Evolutionary conservation across 805 yeast genomes (phyloP), one percentile per base, ranked within the genome.

Genomic region (Kazachstania martiniae): DNA sequence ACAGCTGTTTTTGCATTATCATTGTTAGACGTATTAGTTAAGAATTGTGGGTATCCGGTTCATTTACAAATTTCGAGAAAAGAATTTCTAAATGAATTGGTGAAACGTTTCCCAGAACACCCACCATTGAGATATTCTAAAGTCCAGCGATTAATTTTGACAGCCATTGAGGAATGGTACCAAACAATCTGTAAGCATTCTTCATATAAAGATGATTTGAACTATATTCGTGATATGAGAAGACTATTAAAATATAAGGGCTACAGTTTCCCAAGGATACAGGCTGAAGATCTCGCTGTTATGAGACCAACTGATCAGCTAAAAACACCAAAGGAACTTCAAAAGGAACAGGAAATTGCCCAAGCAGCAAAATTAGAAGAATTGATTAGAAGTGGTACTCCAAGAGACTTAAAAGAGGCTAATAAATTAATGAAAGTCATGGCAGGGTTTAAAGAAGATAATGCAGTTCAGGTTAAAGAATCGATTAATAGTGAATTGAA

Each of bases 31-130:
- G 84, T 84, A 33, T 64, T 91, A 45, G 98, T 91, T 33, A 91
- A 91, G 61, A 91, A 91, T 63, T 91, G 99, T 62, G 98, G 97
- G 4, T 91, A 89, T 56, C 96, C 98, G 6, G 74, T 91, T 61
- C 98, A 91, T 44, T 66, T 91, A 29, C 98, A 91, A 60, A 84
- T 91, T 33, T 82, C 95, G 3, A 72, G 97, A 38, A 87, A 91
- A 58, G 97, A 89, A 55, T 91, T 91, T 47, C 66, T 91, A 49
- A 91, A 91, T 54, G 95, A 85, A 51, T 68, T 91, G 49, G 98
- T 91, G 16, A 81, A 84, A 48, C 63, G 84, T 53, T 91, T 91
- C 61, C 97, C 97, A 2, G 96, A 87, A 52, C 74, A 84, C 49
- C 97, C 98, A 1, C 95, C 96, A 3, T 61, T 78, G 39, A 72